These are phyloP conservation scores for Pecoramyces ruminantium DNA, from an alignment of 192 early-diverging fungal genomes.

Conservation along the genomic window DNA sequence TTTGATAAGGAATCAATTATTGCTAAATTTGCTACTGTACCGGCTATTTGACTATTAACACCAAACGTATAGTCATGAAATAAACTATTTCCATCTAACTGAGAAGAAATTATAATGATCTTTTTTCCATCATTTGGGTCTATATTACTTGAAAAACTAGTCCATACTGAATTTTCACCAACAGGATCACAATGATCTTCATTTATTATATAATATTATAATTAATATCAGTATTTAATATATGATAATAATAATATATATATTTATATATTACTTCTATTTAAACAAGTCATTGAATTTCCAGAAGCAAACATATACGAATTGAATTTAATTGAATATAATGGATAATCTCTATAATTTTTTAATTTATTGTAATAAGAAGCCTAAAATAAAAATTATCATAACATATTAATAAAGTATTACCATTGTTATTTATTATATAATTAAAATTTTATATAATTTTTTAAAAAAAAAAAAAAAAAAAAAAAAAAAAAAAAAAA, in stretches of 20 bases:
- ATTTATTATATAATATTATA: too few species aligned
- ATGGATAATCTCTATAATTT: constrained; percentile 35
- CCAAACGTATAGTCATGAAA: constrained; percentile 48
- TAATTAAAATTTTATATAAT: too few species aligned
- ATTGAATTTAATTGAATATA: constrained; percentile 53
- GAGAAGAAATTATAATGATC: constrained; percentile 45
- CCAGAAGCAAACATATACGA: constrained; percentile 52
- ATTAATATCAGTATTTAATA: too few species aligned
- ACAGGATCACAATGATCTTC: constrained; percentile 48
- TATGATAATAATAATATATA: too few species aligned
- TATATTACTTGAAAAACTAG: constrained; percentile 37
- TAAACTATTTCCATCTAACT: constrained; percentile 41
- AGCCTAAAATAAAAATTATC: too few species aligned
- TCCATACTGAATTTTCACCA: constrained; percentile 49
- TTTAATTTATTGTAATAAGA: constrained; percentile 17
- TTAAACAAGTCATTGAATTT: constrained; percentile 47
- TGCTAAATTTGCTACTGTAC: constrained; percentile 42
- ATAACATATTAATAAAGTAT: too few species aligned
- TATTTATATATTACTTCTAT: too few species aligned
- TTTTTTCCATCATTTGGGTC: constrained; percentile 32
- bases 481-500: too few species aligned
- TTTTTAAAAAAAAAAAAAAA: too few species aligned
- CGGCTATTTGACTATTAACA: constrained; percentile 29
- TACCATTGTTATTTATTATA: too few species aligned
- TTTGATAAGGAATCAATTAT: constrained; percentile 49